Conservation (phyloP, 805 yeast species). For the Scheffersomyces stipitis region DNA sequence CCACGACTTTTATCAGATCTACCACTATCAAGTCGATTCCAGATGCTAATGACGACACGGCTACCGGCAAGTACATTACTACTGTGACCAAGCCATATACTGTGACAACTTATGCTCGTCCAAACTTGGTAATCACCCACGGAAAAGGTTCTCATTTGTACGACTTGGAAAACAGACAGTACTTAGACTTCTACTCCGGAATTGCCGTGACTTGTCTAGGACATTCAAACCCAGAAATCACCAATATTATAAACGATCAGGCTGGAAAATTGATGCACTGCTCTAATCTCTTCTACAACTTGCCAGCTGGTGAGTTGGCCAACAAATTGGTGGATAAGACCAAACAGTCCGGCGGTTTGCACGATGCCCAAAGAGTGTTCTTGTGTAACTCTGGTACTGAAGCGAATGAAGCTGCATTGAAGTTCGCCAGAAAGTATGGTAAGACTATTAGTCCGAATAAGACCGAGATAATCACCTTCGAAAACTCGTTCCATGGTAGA, state of each 20-base stretch:
- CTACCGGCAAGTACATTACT: constrained; percentile 41
- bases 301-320: constrained; percentile 80
- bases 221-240: constrained; percentile 74
- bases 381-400: constrained; percentile 61
- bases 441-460: constrained; percentile 53
- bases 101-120: constrained; percentile 80
- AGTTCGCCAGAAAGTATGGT: constrained; percentile 78
- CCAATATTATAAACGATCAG: constrained; percentile 72
- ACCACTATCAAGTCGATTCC: constrained; percentile 19
- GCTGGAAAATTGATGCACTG: constrained; percentile 72
- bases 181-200: constrained; percentile 91
- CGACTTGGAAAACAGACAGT: constrained; percentile 76
- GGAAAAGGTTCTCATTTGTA: constrained; percentile 81
- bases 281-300: constrained; percentile 82
- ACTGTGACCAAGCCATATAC: constrained; percentile 52
- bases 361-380: constrained; percentile 71
- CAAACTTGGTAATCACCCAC: constrained; percentile 69
- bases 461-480: constrained; percentile 80
- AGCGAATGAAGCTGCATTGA: constrained; percentile 60
- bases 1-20: neutral
- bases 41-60: constrained; percentile 31
- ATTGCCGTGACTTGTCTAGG: constrained; percentile 97
- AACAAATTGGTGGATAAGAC: constrained; percentile 71
- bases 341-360: constrained; percentile 72
- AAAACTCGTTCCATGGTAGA: constrained; percentile 92